Conservation (phyloP, 148 eudicot species). For the Chenopodium berlandieri region DNA sequence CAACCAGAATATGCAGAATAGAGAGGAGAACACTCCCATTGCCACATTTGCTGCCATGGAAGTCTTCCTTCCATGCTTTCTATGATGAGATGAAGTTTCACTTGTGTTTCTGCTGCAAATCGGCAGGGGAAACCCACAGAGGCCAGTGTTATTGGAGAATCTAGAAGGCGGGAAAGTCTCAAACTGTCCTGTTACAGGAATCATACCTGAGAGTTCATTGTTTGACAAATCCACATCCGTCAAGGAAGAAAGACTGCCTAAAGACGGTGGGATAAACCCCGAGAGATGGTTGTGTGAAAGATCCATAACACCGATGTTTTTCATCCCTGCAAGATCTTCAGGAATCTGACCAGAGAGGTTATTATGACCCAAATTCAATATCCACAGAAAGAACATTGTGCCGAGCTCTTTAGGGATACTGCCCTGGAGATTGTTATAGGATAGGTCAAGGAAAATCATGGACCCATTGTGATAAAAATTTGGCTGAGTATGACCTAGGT, state of each 20-base stretch:
- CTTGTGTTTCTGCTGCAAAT: slow-evolving; percentile 30
- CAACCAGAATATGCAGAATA: slow-evolving; percentile 69
- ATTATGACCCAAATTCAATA: slow-evolving; percentile 78
- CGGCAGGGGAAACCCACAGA: slow-evolving; percentile 80
- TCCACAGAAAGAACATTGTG: slow-evolving; percentile 51
- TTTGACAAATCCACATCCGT: slow-evolving; percentile 64
- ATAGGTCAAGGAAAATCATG: slow-evolving; percentile 75
- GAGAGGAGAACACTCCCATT: slow-evolving; percentile 62
- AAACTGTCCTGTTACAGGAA: slow-evolving; percentile 69
- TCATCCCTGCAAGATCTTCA: slow-evolving; percentile 53
- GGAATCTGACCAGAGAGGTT: slow-evolving; percentile 75
- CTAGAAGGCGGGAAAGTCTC: slow-evolving; percentile 53
- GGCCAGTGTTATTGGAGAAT: slow-evolving; percentile 66
- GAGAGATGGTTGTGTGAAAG: slow-evolving; percentile 63
- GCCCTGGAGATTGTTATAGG: slow-evolving; percentile 61
- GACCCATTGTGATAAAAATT: slow-evolving; percentile 80
- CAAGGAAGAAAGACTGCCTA: slow-evolving; percentile 48
- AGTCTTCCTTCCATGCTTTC: slow-evolving; percentile 45
- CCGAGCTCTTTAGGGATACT: slow-evolving; percentile 81
- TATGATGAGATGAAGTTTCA: slow-evolving; percentile 28
- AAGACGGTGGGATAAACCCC: slow-evolving; percentile 57
- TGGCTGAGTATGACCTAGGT: slow-evolving; percentile 60
- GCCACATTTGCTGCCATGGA: slow-evolving; percentile 68
- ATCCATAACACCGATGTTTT: slow-evolving; percentile 58
- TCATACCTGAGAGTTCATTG: slow-evolving; percentile 62